Conservation (phyloP, 345 rosid genomes). For the Eucalyptus grandis region DNA sequence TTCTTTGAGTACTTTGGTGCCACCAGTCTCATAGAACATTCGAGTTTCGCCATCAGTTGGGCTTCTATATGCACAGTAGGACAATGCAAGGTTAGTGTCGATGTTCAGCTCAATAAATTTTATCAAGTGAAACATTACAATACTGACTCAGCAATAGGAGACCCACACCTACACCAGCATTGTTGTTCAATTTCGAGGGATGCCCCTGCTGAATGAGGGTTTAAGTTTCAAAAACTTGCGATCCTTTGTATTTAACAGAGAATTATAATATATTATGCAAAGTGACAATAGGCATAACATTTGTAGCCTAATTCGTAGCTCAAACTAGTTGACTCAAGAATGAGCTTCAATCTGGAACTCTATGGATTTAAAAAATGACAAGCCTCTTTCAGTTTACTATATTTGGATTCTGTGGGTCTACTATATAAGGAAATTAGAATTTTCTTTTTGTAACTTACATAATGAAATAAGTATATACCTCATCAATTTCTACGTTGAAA, state of each 20-base stretch:
- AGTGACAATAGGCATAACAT: neutral
- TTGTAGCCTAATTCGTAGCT: neutral
- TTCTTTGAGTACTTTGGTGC: slow-evolving; percentile 73
- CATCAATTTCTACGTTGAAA: slow-evolving; percentile 78
- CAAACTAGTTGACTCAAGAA: neutral
- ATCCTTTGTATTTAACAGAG: neutral
- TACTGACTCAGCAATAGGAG: neutral
- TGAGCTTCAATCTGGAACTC: neutral
- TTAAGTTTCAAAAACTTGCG: neutral
- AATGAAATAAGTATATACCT: slow-evolving; percentile 25
- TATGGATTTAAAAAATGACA: neutral
- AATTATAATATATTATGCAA: neutral
- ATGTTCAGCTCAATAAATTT: neutral
- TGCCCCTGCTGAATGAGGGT: neutral
- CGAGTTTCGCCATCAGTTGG: slow-evolving; percentile 91
- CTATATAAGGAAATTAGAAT: neutral
- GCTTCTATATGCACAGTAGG: slow-evolving; percentile 28
- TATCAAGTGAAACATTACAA: neutral
- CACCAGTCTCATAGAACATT: slow-evolving; percentile 84
- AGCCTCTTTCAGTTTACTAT: neutral
- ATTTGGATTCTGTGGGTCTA: neutral
- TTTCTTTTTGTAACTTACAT: neutral
- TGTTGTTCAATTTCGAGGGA: neutral
- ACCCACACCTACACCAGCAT: neutral
- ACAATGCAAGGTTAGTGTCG: neutral